Base-by-base conservation (phyloP, 441 rosid species). In the Daphne laureola region DNA sequence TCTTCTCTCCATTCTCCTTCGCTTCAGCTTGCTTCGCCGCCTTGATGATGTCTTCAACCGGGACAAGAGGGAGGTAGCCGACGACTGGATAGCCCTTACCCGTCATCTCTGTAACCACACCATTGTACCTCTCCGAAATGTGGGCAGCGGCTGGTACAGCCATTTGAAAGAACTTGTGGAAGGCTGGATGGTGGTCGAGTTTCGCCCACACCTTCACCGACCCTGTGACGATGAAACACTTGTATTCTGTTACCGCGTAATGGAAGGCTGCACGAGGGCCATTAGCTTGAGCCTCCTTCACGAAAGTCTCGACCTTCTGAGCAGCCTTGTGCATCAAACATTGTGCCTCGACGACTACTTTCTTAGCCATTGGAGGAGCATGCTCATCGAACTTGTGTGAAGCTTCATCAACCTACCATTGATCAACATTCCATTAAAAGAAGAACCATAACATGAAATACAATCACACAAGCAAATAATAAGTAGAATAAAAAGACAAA, bases 311-410 rank as follows among this genome's bases (percentile, higher is more conserved):
- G 53, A 77, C 72, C 67, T 80, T 87, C 23, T 73, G 53, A 2
- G 82, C 57, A 13, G 85, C 69, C 49, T 41, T 62, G 16, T 63
- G 62, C 11, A 78, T 62, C 67, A 91, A 26, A 13, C 15, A 44
- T 14, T 55, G 75, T 11, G 81, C 70, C 55, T 71, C 72, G 60
- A 55, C 54, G 1, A 76, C 83, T n/a, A 72, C 58, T 14, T 62
- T 59, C 81, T 88, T 91, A 40, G 83, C 95, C 25, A 65, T 9
- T 0, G 81, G 63, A 4, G 98, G 98, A 14, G 96, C 95, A 14
- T 77, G 83, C 72, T 82, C 70, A 2, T 83, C 79, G 47, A 84
- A 81, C 72, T 80, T 76, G 48, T 43, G 67, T 0, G 78, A 49
- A 53, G 70, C 93, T 60, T 78, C 81, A 65, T 74, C 91, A 0